A percentile compares a stretch with the other conserved stretches of the same genome.
Conservation (phyloP, 148 eudicot species). For the Limonium bicolor region DNA sequence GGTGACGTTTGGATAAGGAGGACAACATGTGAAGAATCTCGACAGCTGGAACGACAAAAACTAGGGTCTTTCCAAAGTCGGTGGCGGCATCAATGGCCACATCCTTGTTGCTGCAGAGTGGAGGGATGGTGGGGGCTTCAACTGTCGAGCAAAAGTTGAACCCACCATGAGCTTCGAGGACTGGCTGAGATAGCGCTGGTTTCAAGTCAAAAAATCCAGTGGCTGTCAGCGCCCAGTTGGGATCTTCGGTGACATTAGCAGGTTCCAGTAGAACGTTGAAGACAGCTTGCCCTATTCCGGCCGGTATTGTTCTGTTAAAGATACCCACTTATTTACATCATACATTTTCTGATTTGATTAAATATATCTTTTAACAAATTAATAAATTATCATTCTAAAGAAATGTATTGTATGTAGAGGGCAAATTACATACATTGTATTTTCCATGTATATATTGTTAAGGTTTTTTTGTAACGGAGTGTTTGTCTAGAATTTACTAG, state of each 20-base stretch:
- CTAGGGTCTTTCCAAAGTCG: conserved; percentile 85
- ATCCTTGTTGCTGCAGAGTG: conserved; percentile 55
- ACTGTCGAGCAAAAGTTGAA: conserved; percentile 83
- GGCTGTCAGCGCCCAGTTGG: conserved; percentile 56
- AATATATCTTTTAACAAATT: too few relatives aligned
- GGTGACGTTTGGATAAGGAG: conserved; percentile 42
- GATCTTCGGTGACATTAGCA: conserved; percentile 19
- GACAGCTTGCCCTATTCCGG: too few relatives aligned
- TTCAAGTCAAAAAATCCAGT: conserved; percentile 63
- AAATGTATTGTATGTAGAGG: too few relatives aligned
- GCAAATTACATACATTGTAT: too few relatives aligned
- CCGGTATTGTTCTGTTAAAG: too few relatives aligned
- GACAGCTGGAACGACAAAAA: conserved; percentile 62
- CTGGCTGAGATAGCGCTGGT: conserved; percentile 48
- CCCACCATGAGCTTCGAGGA: conserved; percentile 48
- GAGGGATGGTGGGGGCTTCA: conserved; percentile 80
- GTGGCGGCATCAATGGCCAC: conserved; percentile 98
- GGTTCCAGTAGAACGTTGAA: too few relatives aligned
- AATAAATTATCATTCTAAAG: too few relatives aligned
- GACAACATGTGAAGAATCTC: conserved; percentile 59
- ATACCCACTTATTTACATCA: too few relatives aligned
- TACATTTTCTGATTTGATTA: too few relatives aligned
- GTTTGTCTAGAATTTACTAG: too few relatives aligned
- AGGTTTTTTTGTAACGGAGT: too few relatives aligned
- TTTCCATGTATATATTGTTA: too few relatives aligned